A percentile compares a stretch with the other conserved stretches of the same genome.
Evolutionary conservation across 371 early-diverging fungal species (phyloP).

Genomic region (Haplosporangium sp.): DNA sequence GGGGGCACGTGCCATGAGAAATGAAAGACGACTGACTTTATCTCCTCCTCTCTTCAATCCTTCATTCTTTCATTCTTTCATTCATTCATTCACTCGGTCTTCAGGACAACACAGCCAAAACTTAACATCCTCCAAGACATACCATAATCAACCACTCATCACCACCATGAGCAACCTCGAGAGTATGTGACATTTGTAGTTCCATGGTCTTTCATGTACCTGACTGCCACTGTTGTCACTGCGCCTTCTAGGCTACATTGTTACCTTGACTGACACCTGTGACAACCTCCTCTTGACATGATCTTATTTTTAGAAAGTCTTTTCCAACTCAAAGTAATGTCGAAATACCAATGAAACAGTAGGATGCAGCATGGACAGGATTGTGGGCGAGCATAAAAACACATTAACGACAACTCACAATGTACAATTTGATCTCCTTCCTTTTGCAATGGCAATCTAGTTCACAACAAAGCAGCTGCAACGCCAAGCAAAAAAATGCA

Average conservation of each 20-base stretch:
- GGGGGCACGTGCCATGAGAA: too few relatives aligned
- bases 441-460: too few relatives aligned
- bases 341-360: background rate
- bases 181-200: slow-evolving; percentile 19
- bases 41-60: background rate
- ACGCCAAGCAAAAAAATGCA: slow-evolving; percentile 84
- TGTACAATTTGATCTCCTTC: too few relatives aligned
- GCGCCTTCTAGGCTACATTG: background rate
- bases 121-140: background rate
- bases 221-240: background rate
- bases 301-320: slow-evolving; percentile 65
- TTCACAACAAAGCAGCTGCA: slow-evolving; percentile 93
- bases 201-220: background rate
- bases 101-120: background rate
- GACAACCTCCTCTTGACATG: background rate
- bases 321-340: slow-evolving; percentile 76
- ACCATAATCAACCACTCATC: background rate
- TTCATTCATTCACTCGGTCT: background rate
- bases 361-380: background rate
- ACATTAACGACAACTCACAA: too few relatives aligned
- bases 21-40: too few relatives aligned
- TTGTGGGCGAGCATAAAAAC: background rate
- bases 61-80: background rate
- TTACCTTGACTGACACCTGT: background rate
- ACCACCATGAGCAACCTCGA: slow-evolving; percentile 54